phyloP scores from a whole-genome alignment of 139 green algal genomes.

The Micractinium conductrix region DNA sequence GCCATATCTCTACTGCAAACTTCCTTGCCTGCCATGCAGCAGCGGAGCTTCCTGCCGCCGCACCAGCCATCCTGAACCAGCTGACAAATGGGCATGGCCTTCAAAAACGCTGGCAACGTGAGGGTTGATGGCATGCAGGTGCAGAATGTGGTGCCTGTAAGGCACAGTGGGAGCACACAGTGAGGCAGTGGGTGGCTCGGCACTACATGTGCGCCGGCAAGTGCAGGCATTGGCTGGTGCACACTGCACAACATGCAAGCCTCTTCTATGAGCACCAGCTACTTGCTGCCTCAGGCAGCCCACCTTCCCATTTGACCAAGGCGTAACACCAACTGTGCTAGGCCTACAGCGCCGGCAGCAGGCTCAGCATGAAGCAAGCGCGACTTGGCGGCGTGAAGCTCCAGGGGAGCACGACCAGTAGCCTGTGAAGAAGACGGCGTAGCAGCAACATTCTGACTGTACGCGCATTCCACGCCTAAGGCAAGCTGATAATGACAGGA shows the following conservation, averaged over 20 bases:
- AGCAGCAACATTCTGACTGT: not conserved
- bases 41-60: not conserved
- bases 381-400: constrained; percentile 78
- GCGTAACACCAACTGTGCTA: constrained; percentile 18
- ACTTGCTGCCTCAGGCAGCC: not conserved
- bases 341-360: constrained; percentile 71
- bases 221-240: too few species aligned
- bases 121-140: constrained; percentile 74
- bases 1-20: too few species aligned
- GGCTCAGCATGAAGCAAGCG: constrained; percentile 83
- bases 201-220: not conserved
- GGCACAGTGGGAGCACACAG: not conserved
- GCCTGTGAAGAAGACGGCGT: not conserved
- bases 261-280: too few species aligned
- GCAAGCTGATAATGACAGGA: too few species aligned
- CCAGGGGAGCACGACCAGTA: constrained; percentile 44
- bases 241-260: too few species aligned
- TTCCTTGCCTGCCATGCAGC: too few species aligned
- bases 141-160: constrained; percentile 53
- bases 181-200: not conserved
- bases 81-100: not conserved
- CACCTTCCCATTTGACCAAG: constrained; percentile 1
- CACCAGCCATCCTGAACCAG: not conserved
- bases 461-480: too few species aligned
- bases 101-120: constrained; percentile 52